Base-by-base conservation (phyloP, 257 asterid species). In the Ophiorrhiza pumila region DNA sequence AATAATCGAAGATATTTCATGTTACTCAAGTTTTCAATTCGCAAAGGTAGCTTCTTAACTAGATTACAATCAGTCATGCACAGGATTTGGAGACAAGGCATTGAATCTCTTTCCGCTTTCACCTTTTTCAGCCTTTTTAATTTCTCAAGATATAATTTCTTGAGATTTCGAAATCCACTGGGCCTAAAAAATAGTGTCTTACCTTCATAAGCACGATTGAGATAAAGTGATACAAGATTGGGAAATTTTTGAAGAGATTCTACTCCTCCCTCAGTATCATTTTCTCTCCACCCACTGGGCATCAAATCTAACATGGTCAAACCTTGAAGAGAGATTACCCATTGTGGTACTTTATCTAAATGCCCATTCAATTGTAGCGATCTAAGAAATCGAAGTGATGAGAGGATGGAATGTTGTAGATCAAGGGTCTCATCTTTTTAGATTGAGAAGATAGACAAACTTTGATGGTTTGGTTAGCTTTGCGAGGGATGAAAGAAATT, bases 241-340 rank as follows among this genome's bases (percentile, higher is more conserved):
- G 79, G 83, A 53, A 79, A 15, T 45, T 55, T 35, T 62, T 62
- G 74, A 14, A 81, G 66, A 22, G 13, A 50, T 11, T 7, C 56
- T 1, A 76, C 12, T 31, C 39, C n/a, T 20, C 9, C 25, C 20
- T 23, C 5, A 17, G 17, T 2, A 18, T 50, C 57, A 63, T 75
- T 67, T 23, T 72, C 73, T 32, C 7, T 34, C 2, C 73, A 20
- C 18, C 27, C 57, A 34, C 79, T 72, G 20, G n/a, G 4, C 1
- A 15, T 1, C 42, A 82, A 13, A 6, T 7, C 4, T 34, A 78
- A 1, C 7, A 0, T 0, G 6, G 71, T 58, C 2, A 82, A 75
- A 23, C 71, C 42, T 5, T 29, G 70, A 23, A 75, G 77, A 46
- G 66, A 68, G 39, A 69, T 5, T 12, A 81, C 15, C 80, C 83